A percentile compares a stretch with the other conserved stretches of the same genome.
phyloP scores from a whole-genome alignment of 2,329 filamentous ascomycete species.

The Fusarium sp. region DNA sequence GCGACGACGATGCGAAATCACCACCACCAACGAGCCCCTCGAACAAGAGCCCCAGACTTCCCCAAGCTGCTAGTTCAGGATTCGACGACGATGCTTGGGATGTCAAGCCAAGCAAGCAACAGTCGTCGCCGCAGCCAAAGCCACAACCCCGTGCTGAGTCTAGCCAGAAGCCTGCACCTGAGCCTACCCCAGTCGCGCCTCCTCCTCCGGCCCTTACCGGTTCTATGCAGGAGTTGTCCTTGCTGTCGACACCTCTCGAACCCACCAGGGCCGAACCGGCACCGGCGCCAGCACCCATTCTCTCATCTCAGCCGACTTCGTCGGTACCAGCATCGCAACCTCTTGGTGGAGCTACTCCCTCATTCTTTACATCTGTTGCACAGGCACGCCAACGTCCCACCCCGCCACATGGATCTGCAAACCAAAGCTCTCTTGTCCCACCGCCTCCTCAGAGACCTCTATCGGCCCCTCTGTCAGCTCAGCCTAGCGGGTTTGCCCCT shows the following conservation, averaged over 20 bases:
- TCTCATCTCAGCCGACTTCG: slow-evolving; percentile 49
- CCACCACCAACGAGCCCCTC: slow-evolving; percentile 44
- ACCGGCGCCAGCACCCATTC: slow-evolving; percentile 49
- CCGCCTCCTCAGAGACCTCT: slow-evolving; percentile 82
- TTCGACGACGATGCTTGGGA: slow-evolving; percentile 99
- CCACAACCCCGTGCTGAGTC: slow-evolving; percentile 28
- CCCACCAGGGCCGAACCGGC: slow-evolving; percentile 60
- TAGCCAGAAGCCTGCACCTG: slow-evolving; percentile 44
- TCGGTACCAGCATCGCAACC: slow-evolving; percentile 58
- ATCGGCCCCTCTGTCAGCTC: slow-evolving; percentile 87
- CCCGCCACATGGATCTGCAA: slow-evolving; percentile 59
- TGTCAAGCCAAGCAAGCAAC: slow-evolving; percentile 83
- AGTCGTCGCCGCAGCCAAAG: slow-evolving; percentile 42
- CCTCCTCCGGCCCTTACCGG: slow-evolving; percentile 71
- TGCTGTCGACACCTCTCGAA: slow-evolving; percentile 66
- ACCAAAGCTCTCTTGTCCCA: slow-evolving; percentile 76
- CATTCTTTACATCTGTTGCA: slow-evolving; percentile 65
- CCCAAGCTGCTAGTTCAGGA: slow-evolving; percentile 60
- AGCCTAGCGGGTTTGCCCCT: slow-evolving; percentile 78
- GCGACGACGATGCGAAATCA: slow-evolving; percentile 42
- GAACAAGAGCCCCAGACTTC: slow-evolving; percentile 51
- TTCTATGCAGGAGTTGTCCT: slow-evolving; percentile 71
- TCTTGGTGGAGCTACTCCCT: slow-evolving; percentile 68
- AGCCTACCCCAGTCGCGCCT: slow-evolving; percentile 35
- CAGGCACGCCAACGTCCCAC: slow-evolving; percentile 60